Conservation (phyloP, 257 asterid genomes). For the Solanum chmielewskii region DNA sequence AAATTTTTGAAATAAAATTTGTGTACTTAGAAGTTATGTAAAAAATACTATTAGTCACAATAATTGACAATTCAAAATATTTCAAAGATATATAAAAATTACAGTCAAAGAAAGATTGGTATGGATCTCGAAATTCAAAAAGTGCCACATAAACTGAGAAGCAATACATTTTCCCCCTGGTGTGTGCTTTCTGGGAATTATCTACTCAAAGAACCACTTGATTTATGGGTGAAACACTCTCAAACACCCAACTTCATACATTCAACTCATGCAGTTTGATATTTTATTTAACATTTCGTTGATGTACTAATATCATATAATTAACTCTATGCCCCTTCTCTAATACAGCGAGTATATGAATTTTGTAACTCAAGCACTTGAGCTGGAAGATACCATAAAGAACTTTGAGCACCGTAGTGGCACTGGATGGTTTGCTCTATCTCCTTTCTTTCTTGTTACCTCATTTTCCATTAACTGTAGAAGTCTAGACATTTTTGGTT, state of each 20-base stretch:
- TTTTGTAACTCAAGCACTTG: conserved; percentile 59
- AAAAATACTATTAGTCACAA: not conserved
- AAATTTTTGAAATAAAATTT: not conserved
- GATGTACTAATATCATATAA: not conserved
- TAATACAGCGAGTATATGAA: conserved; percentile 60
- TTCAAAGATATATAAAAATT: not conserved
- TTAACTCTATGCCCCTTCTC: not conserved
- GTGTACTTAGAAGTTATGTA: not conserved
- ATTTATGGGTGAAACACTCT: not conserved
- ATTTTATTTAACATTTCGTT: not conserved
- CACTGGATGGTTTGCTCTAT: conserved; percentile 47
- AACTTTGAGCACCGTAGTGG: conserved; percentile 42
- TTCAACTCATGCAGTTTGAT: not conserved
- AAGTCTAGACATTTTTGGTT: not conserved
- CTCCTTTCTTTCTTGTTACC: not conserved
- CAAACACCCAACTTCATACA: not conserved
- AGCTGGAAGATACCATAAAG: conserved; percentile 74
- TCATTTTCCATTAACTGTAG: not conserved
- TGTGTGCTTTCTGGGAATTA: not conserved
- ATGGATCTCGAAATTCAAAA: not conserved
- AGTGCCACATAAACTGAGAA: not conserved
- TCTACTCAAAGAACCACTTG: not conserved
- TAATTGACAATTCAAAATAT: not conserved
- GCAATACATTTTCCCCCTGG: not conserved
- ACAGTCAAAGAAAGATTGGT: not conserved